These are phyloP conservation scores for Malassezia restricta DNA, from an alignment of 1,284 basidiomycete genomes.

Conservation along the genomic window DNA sequence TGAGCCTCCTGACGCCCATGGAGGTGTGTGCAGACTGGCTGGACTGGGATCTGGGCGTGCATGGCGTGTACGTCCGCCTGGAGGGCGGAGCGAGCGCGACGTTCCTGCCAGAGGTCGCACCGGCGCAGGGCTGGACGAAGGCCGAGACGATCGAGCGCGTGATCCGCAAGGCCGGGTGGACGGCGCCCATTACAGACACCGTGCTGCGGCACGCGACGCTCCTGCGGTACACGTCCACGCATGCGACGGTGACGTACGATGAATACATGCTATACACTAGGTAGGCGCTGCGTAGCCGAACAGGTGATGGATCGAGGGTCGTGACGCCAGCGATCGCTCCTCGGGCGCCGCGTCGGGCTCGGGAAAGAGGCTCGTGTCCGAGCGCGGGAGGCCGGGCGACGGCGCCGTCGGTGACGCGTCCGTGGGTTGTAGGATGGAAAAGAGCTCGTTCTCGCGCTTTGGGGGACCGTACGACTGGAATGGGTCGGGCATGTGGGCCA, in stretches of 20 bases:
- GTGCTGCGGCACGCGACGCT: slow-evolving; percentile 64
- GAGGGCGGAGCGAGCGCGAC: slow-evolving; percentile 55
- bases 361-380: too few species aligned
- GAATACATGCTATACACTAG: slow-evolving; percentile 47
- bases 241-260: slow-evolving; percentile 60
- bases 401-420: not conserved
- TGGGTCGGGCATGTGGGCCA: slow-evolving; percentile 77
- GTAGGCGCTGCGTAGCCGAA: not conserved
- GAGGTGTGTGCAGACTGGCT: slow-evolving; percentile 72
- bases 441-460: slow-evolving; percentile 77
- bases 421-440: slow-evolving; percentile 55
- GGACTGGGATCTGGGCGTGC: slow-evolving; percentile 80
- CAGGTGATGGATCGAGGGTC: too few species aligned
- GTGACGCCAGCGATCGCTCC: too few species aligned
- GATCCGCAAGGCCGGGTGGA: slow-evolving; percentile 77
- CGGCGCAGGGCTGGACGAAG: slow-evolving; percentile 85
- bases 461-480: slow-evolving; percentile 82
- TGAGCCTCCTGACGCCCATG: slow-evolving; percentile 85
- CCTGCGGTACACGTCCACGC: slow-evolving; percentile 72
- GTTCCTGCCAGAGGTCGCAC: slow-evolving; percentile 84
- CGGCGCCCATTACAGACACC: slow-evolving; percentile 67
- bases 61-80: slow-evolving; percentile 83
- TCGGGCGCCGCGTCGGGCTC: too few species aligned
- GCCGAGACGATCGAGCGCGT: slow-evolving; percentile 76
- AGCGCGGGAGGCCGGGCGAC: not conserved